Evolutionary conservation across 1,284 basidiomycete genomes (phyloP).

Genomic region (Pterulicium gracile): DNA sequence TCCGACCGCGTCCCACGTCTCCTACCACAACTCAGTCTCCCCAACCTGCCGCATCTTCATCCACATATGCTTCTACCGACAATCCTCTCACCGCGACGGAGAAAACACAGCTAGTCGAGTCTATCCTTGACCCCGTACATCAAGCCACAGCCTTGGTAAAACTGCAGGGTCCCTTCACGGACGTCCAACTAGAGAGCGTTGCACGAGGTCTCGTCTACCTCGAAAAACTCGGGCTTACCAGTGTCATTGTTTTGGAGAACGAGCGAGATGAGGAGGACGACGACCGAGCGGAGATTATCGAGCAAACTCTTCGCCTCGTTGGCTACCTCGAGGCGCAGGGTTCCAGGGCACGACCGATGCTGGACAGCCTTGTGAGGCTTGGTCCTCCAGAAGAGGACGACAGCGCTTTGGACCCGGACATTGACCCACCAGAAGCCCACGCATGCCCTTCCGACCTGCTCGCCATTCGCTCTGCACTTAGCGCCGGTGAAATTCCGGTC

Average conservation of each 20-base stretch:
- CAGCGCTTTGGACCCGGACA: slow-evolving; percentile 22
- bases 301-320: slow-evolving; percentile 80
- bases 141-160: slow-evolving; percentile 91
- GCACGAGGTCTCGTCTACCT: slow-evolving; percentile 90
- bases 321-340: slow-evolving; percentile 77
- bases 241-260: slow-evolving; percentile 90
- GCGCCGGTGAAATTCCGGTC: slow-evolving; percentile 92
- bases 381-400: slow-evolving; percentile 45
- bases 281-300: slow-evolving; percentile 49
- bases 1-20: slow-evolving; percentile 28
- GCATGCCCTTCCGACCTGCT: slow-evolving; percentile 67
- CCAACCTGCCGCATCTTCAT: slow-evolving; percentile 10
- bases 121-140: slow-evolving; percentile 78
- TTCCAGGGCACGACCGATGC: slow-evolving; percentile 78
- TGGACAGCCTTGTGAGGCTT: slow-evolving; percentile 77
- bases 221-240: slow-evolving; percentile 90
- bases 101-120: slow-evolving; percentile 15
- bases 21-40: slow-evolving; percentile 16
- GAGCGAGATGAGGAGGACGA: slow-evolving; percentile 56
- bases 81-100: slow-evolving; percentile 51
- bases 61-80: slow-evolving; percentile 9
- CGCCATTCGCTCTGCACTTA: slow-evolving; percentile 79
- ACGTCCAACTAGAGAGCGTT: slow-evolving; percentile 90
- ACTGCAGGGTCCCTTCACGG: slow-evolving; percentile 94
- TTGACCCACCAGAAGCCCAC: slow-evolving; percentile 57